These are phyloP conservation scores for Schizosaccharomyces lindneri DNA, from an alignment of 805 yeast species.

Conservation along the genomic window DNA sequence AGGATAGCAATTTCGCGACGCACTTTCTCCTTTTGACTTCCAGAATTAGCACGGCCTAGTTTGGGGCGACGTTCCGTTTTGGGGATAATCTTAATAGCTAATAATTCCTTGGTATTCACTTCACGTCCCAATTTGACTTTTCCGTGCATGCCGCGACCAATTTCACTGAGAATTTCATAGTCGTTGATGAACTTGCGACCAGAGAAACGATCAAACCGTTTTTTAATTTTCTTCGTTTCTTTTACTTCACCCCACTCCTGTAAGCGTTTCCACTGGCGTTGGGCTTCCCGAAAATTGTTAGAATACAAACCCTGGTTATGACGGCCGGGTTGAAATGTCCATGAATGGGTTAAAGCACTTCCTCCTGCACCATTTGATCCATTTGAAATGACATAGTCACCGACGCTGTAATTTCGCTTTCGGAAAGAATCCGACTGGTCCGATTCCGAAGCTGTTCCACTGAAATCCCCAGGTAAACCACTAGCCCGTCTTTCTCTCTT, in stretches of 20 bases:
- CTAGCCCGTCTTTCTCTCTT: background rate
- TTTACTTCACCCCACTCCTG: slow-evolving; percentile 23
- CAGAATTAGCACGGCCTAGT: slow-evolving; percentile 20
- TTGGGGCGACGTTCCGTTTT: slow-evolving; percentile 32
- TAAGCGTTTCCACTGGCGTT: slow-evolving; percentile 1
- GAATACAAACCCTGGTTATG: background rate
- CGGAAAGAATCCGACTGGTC: background rate
- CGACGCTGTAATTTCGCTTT: background rate
- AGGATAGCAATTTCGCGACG: slow-evolving; percentile 77
- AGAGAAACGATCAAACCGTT: slow-evolving; percentile 74
- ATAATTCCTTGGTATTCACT: slow-evolving; percentile 19
- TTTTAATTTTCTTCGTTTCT: slow-evolving; percentile 54
- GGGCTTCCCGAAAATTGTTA: background rate
- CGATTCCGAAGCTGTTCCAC: background rate
- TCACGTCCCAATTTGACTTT: slow-evolving; percentile 67
- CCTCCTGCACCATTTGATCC: background rate
- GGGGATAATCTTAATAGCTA: slow-evolving; percentile 86
- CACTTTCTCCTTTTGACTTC: slow-evolving; percentile 44
- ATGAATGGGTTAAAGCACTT: background rate
- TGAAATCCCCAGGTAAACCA: background rate
- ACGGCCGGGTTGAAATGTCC: background rate
- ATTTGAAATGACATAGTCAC: background rate
- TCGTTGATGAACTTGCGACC: slow-evolving; percentile 64
- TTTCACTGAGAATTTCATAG: slow-evolving; percentile 64
- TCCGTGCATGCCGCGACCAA: slow-evolving; percentile 97